Conservation (phyloP, 108 stramenopile species). For the Discostella stelligeroides region DNA sequence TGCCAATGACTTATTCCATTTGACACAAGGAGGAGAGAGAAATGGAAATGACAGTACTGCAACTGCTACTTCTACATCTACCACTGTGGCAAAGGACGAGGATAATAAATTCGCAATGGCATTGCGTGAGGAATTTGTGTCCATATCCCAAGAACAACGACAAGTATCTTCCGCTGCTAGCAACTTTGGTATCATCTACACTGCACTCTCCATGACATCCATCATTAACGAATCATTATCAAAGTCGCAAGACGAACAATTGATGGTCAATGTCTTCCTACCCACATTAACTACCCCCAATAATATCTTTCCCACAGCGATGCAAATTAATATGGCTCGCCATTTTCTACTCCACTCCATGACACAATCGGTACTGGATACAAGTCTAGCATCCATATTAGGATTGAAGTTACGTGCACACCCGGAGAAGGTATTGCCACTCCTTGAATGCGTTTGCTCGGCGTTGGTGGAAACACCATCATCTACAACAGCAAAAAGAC, state of each 20-base stretch:
- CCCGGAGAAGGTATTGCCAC: conserved; percentile 33
- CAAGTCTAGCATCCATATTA: conserved; percentile 21
- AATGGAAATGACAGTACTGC: not conserved
- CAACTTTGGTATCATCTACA: no score
- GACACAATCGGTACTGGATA: conserved; percentile 20
- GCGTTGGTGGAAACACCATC: conserved; percentile 9
- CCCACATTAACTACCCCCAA: not conserved
- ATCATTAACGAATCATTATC: not conserved
- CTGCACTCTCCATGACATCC: no score
- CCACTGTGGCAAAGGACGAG: not conserved
- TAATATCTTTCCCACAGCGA: conserved; percentile 17
- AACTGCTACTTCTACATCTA: not conserved
- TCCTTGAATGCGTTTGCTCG: conserved; percentile 6
- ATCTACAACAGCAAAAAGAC: not conserved
- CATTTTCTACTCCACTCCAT: conserved; percentile 4
- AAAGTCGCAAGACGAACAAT: not conserved
- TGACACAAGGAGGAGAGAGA: not conserved
- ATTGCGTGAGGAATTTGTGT: no score
- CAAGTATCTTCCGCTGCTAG: no score
- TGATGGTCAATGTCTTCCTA: conserved; percentile 8
- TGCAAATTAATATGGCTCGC: conserved; percentile 9
- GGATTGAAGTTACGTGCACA: conserved; percentile 39
- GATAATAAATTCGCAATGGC: not conserved
- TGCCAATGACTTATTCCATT: not conserved
- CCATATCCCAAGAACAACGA: no score